These are phyloP conservation scores for Exobasidium cylindrosporum DNA, from an alignment of 1,284 basidiomycete species.

Conservation along the genomic window DNA sequence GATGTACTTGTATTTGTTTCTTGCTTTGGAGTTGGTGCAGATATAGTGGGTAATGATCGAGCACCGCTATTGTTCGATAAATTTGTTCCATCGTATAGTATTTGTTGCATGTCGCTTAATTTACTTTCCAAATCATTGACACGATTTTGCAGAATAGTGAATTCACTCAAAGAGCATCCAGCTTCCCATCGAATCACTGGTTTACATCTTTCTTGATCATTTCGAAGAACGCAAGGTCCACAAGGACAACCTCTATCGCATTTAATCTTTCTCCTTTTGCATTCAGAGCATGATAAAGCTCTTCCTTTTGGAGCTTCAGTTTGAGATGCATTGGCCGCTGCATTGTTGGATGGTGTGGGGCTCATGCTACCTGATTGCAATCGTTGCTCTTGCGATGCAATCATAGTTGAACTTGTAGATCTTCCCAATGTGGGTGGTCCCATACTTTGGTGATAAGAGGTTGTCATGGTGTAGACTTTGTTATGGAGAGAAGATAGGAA, in stretches of 20 bases:
- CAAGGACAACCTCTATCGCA: conserved; percentile 15
- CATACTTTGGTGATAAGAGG: no score
- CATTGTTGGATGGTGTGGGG: not conserved
- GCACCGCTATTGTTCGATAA: no score
- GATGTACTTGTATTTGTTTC: not conserved
- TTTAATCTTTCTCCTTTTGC: conserved; percentile 15
- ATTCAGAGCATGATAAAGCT: conserved; percentile 8
- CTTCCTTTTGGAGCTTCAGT: conserved; percentile 12
- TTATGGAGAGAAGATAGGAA: no score
- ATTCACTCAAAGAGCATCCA: conserved; percentile 13
- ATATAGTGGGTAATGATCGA: not conserved
- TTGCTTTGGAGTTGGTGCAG: conserved; percentile 10
- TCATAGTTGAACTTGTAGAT: not conserved
- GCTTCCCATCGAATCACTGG: conserved; percentile 17
- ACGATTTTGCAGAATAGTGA: conserved; percentile 11
- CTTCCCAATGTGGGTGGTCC: not conserved
- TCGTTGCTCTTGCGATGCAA: not conserved
- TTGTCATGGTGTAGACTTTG: no score
- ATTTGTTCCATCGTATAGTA: not conserved
- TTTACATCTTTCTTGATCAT: conserved; percentile 12
- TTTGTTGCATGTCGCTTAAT: not conserved
- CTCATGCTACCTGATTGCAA: not conserved
- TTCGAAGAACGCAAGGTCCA: conserved; percentile 15
- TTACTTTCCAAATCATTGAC: conserved; percentile 12
- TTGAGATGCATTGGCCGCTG: not conserved